phyloP scores from a whole-genome alignment of 1,284 basidiomycete genomes.

The Porodaedalea pini region DNA sequence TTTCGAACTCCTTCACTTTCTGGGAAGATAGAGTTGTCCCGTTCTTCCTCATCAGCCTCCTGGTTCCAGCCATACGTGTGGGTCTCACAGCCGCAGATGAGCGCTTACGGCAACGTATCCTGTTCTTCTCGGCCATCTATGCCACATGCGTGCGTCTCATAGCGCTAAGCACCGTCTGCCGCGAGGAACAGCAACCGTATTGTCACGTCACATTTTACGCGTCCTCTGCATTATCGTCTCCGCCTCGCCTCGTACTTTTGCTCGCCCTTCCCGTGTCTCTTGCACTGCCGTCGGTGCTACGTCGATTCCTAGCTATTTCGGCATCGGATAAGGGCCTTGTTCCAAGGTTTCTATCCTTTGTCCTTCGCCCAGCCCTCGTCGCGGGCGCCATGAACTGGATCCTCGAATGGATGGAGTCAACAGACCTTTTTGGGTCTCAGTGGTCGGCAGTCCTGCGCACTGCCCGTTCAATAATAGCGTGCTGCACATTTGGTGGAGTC shows the following conservation, averaged over 20 bases:
- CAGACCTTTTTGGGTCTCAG: constrained; percentile 40
- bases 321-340: constrained; percentile 76
- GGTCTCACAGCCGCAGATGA: constrained; percentile 66
- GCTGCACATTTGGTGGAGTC: constrained; percentile 50
- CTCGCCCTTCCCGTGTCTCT: constrained; percentile 53
- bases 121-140: constrained; percentile 66
- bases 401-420: constrained; percentile 73
- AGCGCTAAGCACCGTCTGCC: constrained; percentile 77
- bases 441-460: constrained; percentile 43
- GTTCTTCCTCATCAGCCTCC: constrained; percentile 67
- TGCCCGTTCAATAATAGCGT: constrained; percentile 59
- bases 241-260: constrained; percentile 57
- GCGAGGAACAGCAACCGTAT: constrained; percentile 91
- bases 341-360: constrained; percentile 53
- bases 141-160: constrained; percentile 73
- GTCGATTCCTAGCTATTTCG: constrained; percentile 59
- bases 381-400: constrained; percentile 70
- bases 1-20: constrained; percentile 92
- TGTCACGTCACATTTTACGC: constrained; percentile 87
- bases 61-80: constrained; percentile 53
- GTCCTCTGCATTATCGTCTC: constrained; percentile 60
- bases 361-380: constrained; percentile 57
- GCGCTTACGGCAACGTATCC: constrained; percentile 71
- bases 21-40: constrained; percentile 89
- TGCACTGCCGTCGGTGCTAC: constrained; percentile 57